Evolutionary conservation across 495 filamentous ascomycete genomes (phyloP).

Genomic region (Corynascus novoguineensis): DNA sequence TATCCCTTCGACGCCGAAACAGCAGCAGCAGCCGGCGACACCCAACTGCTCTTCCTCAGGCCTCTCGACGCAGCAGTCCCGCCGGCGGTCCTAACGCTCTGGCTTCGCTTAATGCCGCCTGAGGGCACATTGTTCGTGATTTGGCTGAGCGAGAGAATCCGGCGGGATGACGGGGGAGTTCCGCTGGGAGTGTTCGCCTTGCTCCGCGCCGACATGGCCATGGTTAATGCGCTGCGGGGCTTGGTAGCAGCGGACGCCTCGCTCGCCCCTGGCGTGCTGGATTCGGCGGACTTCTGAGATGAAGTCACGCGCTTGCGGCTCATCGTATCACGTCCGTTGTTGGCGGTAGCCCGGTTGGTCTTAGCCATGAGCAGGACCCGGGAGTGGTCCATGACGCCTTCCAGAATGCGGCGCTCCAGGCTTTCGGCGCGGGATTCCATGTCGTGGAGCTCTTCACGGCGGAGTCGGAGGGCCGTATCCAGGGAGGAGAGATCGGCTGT

Average conservation of each 20-base stretch:
- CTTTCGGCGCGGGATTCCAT: slow-evolving; percentile 85
- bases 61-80: slow-evolving; percentile 51
- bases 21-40: slow-evolving; percentile 25
- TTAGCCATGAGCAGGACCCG: slow-evolving; percentile 73
- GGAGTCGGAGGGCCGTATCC: slow-evolving; percentile 80
- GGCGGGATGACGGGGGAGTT: slow-evolving; percentile 36
- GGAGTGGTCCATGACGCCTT: slow-evolving; percentile 93
- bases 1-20: slow-evolving; percentile 34
- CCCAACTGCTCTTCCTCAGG: slow-evolving; percentile 72
- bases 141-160: slow-evolving; percentile 84
- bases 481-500: slow-evolving; percentile 78
- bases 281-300: slow-evolving; percentile 2
- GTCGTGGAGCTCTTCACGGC: slow-evolving; percentile 80
- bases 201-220: slow-evolving; percentile 40
- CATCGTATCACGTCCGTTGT: slow-evolving; percentile 48
- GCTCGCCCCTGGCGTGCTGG: slow-evolving; percentile 8
- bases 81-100: slow-evolving; percentile 55
- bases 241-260: slow-evolving; percentile 20
- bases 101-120: slow-evolving; percentile 56
- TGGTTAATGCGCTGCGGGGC: slow-evolving; percentile 38
- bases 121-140: slow-evolving; percentile 69
- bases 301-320: slow-evolving; percentile 62
- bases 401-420: slow-evolving; percentile 85
- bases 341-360: slow-evolving; percentile 29
- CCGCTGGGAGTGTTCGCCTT: slow-evolving; percentile 14